Percentiles rank a stretch among this genome's conserved stretches.
These are phyloP conservation scores for Aspergillus udagawae DNA, from an alignment of 2,329 filamentous ascomycete genomes.

Conservation along the genomic window DNA sequence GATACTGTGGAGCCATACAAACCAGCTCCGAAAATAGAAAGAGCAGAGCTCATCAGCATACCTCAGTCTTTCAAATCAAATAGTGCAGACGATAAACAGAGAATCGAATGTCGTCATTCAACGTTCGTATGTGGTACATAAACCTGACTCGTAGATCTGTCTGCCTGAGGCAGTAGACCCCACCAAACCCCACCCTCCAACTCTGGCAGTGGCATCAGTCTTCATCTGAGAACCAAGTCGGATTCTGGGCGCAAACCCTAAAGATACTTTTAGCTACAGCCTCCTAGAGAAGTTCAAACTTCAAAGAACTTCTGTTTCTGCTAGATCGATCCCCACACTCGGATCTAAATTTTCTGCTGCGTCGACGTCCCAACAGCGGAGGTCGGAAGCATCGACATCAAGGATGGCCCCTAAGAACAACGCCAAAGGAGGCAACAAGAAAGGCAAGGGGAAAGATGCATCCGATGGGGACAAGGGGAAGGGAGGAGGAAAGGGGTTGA, in stretches of 20 bases:
- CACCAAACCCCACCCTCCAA: not conserved
- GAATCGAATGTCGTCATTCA: constrained; percentile 8
- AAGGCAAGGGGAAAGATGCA: constrained; percentile 39
- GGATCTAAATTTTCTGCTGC: not conserved
- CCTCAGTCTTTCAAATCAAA: not conserved
- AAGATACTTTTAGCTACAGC: not conserved
- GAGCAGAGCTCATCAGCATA: not conserved
- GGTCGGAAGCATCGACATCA: not conserved
- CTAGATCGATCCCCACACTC: not conserved
- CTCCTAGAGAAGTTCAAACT: not conserved
- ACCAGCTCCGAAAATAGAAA: not conserved
- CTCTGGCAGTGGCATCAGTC: not conserved
- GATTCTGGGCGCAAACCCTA: not conserved
- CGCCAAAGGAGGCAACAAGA: constrained; percentile 34
- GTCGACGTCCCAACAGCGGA: not conserved
- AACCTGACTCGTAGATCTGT: not conserved
- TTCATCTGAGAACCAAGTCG: too few relatives aligned
- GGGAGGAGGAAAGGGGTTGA: constrained; percentile 38
- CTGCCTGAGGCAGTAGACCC: constrained; percentile 3
- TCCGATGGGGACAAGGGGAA: constrained; percentile 27
- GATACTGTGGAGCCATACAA: not conserved
- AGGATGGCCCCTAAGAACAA: constrained; percentile 44
- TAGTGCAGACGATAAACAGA: not conserved
- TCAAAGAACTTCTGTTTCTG: not conserved
- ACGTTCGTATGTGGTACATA: not conserved